These are phyloP conservation scores for Solanum commersonii DNA, from an alignment of 257 asterid genomes.

Conservation along the genomic window DNA sequence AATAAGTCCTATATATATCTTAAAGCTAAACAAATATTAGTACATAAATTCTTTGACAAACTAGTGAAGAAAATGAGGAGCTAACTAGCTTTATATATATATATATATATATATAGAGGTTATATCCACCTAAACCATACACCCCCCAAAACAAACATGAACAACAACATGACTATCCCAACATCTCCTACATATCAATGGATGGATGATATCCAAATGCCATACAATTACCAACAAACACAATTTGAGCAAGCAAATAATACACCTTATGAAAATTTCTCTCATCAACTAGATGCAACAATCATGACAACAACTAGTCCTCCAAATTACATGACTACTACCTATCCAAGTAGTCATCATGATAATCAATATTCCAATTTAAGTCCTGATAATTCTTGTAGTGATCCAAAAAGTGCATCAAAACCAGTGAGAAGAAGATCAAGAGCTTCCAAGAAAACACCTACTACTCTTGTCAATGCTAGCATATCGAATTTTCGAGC, in stretches of 20 bases:
- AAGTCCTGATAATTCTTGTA: not conserved
- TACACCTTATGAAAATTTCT: not conserved
- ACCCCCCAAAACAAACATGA: not conserved
- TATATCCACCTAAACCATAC: not conserved
- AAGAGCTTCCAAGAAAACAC: conserved; percentile 25
- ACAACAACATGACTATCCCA: not conserved
- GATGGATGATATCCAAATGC: not conserved
- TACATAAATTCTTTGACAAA: not conserved
- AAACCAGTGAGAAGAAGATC: conserved; percentile 24
- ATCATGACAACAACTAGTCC: not conserved
- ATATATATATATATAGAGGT: not conserved
- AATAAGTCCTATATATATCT: not conserved
- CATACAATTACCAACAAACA: not conserved
- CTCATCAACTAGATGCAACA: not conserved
- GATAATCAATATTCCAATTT: not conserved
- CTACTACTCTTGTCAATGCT: conserved; percentile 33
- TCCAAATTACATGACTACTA: not conserved
- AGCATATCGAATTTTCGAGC: conserved; percentile 37
- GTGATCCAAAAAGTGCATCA: conserved; percentile 1
- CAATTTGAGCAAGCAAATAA: not conserved
- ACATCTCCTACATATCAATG: not conserved
- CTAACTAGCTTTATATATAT: not conserved
- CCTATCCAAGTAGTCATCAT: not conserved
- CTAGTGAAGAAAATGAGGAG: not conserved
- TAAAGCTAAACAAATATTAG: not conserved